phyloP scores from a whole-genome alignment of 345 rosid genomes.

The Litchi chinensis region DNA sequence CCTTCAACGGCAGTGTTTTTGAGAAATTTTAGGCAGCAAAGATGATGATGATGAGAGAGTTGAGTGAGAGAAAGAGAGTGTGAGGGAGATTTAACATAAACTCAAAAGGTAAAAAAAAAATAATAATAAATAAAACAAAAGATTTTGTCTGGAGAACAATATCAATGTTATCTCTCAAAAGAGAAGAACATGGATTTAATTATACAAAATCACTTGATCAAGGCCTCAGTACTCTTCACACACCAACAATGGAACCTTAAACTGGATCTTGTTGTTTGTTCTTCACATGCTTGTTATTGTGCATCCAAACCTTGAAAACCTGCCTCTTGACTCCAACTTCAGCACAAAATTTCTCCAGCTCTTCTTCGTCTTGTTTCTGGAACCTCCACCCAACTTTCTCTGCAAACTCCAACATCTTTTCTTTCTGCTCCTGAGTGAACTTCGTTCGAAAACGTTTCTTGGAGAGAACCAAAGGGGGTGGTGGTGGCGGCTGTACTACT shows the following conservation, averaged over 20 bases:
- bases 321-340: conserved; percentile 72
- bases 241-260: neutral
- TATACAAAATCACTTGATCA: neutral
- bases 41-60: neutral
- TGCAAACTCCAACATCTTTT: conserved; percentile 76
- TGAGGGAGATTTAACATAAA: neutral
- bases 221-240: neutral
- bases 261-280: conserved; percentile 41
- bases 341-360: conserved; percentile 57
- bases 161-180: neutral
- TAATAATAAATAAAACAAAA: no score
- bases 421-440: conserved; percentile 71
- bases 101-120: neutral
- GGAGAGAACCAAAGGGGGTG: conserved; percentile 53
- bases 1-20: neutral
- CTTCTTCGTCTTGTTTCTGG: conserved; percentile 67
- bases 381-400: conserved; percentile 83
- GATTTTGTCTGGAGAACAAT: neutral
- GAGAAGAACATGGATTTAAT: neutral
- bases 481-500: conserved; percentile 24
- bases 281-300: conserved; percentile 74
- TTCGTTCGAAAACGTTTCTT: conserved; percentile 73
- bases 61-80: neutral
- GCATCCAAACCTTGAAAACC: conserved; percentile 92
- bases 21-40: conserved; percentile 2